A percentile compares a stretch with the other conserved stretches of the same genome.
Evolutionary conservation across 1,284 basidiomycete species (phyloP).

Genomic region (Coriolopsis trogii): DNA sequence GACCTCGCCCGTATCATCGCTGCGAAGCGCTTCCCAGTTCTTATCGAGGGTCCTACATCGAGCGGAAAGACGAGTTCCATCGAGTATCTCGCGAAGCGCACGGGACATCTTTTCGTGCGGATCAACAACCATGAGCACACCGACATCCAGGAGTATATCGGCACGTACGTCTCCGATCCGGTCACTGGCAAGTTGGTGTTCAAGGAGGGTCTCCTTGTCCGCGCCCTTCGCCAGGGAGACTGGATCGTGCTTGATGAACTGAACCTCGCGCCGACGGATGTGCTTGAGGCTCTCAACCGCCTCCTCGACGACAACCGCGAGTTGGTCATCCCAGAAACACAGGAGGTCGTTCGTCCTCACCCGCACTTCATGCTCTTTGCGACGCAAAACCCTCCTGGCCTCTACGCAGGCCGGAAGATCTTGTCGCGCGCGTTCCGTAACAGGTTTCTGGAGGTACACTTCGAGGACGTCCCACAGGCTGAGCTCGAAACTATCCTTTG

Average conservation of each 20-base stretch:
- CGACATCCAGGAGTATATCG: constrained; percentile 98
- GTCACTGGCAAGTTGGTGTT: constrained; percentile 91
- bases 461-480: constrained; percentile 93
- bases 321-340: constrained; percentile 94
- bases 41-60: constrained; percentile 98
- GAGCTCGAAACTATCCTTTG: constrained; percentile 95
- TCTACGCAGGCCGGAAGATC: constrained; percentile 97
- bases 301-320: constrained; percentile 98
- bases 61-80: constrained; percentile 98
- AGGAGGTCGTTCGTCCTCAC: constrained; percentile 93
- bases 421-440: constrained; percentile 96
- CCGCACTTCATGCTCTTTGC: constrained; percentile 98
- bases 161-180: constrained; percentile 95
- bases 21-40: constrained; percentile 89
- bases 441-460: constrained; percentile 98
- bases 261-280: constrained; percentile 97
- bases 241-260: constrained; percentile 99
- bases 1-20: constrained; percentile 92
- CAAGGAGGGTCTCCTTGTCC: constrained; percentile 93
- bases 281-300: constrained; percentile 96
- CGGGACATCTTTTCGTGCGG: constrained; percentile 95
- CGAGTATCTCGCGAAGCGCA: constrained; percentile 92
- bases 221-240: constrained; percentile 89
- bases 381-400: constrained; percentile 96
- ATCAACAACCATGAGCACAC: constrained; percentile 99